These are phyloP conservation scores for Inonotus obliquus DNA, from an alignment of 1,284 basidiomycete genomes.

Conservation along the genomic window DNA sequence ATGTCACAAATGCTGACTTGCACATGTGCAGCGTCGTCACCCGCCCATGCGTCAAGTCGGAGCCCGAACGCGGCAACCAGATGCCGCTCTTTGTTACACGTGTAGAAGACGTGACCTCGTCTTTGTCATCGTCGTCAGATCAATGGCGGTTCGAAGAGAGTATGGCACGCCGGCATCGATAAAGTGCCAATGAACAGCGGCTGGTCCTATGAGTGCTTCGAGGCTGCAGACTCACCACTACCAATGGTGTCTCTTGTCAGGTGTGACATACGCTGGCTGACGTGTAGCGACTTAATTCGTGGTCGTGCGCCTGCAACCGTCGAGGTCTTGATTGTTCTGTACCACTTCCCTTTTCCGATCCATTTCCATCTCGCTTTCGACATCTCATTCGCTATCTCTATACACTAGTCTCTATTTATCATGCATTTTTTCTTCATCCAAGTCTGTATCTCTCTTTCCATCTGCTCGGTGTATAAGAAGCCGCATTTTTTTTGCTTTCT, in stretches of 20 bases:
- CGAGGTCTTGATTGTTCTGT: too few species aligned
- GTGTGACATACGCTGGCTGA: background rate
- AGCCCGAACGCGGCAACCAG: conserved; percentile 45
- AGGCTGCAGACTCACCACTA: too few species aligned
- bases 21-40: conserved; percentile 42
- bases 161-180: background rate
- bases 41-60: conserved; percentile 49
- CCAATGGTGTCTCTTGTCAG: background rate
- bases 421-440: too few species aligned
- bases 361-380: too few species aligned
- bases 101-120: background rate
- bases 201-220: too few species aligned
- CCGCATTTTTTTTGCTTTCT: too few species aligned
- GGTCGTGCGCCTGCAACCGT: too few species aligned
- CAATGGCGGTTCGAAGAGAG: background rate
- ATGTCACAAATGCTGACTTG: conserved; percentile 19
- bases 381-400: too few species aligned
- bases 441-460: too few species aligned
- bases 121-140: background rate
- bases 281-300: background rate
- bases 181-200: background rate
- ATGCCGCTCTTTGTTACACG: conserved; percentile 47
- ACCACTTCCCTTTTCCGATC: too few species aligned
- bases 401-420: too few species aligned
- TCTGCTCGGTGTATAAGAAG: too few species aligned